A percentile compares a stretch with the other conserved stretches of the same genome.
Conservation (phyloP, 2,329 filamentous ascomycete genomes). For the Cephalotrichum gorgonifer region DNA sequence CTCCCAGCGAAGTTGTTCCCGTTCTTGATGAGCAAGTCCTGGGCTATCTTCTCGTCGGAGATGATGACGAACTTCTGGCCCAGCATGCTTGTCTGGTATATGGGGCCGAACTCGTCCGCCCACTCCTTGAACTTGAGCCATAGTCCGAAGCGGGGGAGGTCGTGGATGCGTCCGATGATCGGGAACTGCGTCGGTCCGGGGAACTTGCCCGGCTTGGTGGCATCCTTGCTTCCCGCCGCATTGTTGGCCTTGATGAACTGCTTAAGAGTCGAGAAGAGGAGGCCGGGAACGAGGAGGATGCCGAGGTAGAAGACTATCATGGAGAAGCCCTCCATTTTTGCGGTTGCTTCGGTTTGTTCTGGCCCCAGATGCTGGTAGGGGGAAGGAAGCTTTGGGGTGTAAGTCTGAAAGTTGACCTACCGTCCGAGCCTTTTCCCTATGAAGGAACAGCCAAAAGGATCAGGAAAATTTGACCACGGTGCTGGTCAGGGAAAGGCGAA, state of each 20-base stretch:
- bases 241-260: conserved; percentile 14
- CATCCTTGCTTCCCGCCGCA: conserved; percentile 11
- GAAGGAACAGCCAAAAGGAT: no score
- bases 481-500: no score
- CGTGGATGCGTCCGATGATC: conserved; percentile 36
- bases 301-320: conserved; percentile 33
- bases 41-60: conserved; percentile 35
- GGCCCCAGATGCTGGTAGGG: not conserved
- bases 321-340: conserved; percentile 26
- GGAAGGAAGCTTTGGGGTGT: not conserved
- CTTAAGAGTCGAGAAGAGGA: conserved; percentile 29
- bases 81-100: conserved; percentile 30
- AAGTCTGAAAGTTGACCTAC: not conserved
- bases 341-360: not conserved
- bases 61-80: conserved; percentile 31
- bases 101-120: conserved; percentile 30
- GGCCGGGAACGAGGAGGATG: conserved; percentile 24
- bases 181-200: conserved; percentile 37
- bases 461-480: no score
- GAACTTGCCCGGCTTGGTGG: conserved; percentile 20
- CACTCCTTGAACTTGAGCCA: conserved; percentile 42
- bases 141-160: conserved; percentile 32
- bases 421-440: not conserved
- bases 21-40: conserved; percentile 36
- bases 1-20: conserved; percentile 39